Percentiles rank a stretch among this genome's conserved stretches.
These are phyloP conservation scores for Quercus robur DNA, from an alignment of 306 rosid species.

Conservation along the genomic window DNA sequence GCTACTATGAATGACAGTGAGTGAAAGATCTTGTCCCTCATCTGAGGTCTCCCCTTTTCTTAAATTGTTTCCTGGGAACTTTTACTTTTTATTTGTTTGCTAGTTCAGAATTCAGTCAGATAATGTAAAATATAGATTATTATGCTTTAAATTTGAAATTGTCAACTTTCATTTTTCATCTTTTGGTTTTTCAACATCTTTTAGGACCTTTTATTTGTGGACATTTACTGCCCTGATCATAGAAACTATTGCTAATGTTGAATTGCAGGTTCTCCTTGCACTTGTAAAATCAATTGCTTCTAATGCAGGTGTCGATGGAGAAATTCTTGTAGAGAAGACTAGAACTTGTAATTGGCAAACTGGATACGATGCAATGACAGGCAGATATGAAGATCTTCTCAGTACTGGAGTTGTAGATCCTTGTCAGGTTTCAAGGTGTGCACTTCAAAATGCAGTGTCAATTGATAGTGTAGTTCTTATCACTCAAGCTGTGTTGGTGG, in stretches of 20 bases:
- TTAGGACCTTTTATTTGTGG: background rate
- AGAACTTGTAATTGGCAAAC: constrained; percentile 60
- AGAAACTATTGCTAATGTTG: constrained; percentile 10
- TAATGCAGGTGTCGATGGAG: constrained; percentile 89
- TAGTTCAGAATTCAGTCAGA: background rate
- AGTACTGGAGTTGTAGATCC: constrained; percentile 85
- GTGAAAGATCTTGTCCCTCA: background rate
- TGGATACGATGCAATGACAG: constrained; percentile 85
- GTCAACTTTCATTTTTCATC: background rate
- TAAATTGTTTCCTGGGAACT: background rate
- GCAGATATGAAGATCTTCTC: constrained; percentile 76
- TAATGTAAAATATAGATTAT: background rate
- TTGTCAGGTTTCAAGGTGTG: constrained; percentile 82
- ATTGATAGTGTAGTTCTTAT: constrained; percentile 76
- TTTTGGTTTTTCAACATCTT: background rate
- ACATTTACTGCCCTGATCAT: constrained; percentile 3
- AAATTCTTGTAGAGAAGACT: constrained; percentile 75
- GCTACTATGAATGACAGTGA: background rate
- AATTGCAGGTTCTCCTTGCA: constrained; percentile 76
- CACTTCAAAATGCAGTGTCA: constrained; percentile 85
- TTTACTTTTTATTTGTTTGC: background rate
- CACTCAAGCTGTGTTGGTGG: constrained; percentile 82
- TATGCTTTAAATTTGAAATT: background rate
- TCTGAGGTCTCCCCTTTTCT: background rate
- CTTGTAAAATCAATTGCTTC: constrained; percentile 79